Percentiles rank a stretch among this genome's conserved stretches.
These are phyloP conservation scores for Fusarium pseudoanthophilum DNA, from an alignment of 2,329 filamentous ascomycete genomes.

Conservation along the genomic window DNA sequence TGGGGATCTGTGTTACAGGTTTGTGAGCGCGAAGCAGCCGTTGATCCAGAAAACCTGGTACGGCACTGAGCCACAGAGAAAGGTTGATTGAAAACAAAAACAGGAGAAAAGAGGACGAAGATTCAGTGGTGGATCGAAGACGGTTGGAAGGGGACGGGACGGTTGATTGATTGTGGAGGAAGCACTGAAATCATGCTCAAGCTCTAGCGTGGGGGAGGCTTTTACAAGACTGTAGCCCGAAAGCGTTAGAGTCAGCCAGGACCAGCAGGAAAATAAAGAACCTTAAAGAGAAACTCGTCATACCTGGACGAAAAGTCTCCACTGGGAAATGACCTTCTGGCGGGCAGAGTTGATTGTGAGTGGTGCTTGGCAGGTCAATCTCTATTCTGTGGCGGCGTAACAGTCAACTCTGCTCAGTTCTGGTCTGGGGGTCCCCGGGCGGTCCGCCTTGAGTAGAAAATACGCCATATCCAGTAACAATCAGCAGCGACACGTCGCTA, in stretches of 20 bases:
- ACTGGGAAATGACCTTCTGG: slow-evolving; percentile 30
- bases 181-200: slow-evolving; percentile 20
- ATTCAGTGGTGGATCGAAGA: slow-evolving; percentile 1
- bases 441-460: background rate
- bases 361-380: slow-evolving; percentile 34
- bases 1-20: background rate
- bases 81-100: background rate
- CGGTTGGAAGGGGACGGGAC: slow-evolving; percentile 9
- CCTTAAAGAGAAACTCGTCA: slow-evolving; percentile 34
- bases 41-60: slow-evolving; percentile 1
- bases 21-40: slow-evolving; percentile 1
- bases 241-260: slow-evolving; percentile 20
- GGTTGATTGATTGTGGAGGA: slow-evolving; percentile 34
- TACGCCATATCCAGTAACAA: slow-evolving; percentile 28
- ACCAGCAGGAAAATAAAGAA: slow-evolving; percentile 28
- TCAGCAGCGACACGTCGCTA: slow-evolving; percentile 23
- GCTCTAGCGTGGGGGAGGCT: slow-evolving; percentile 14
- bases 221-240: slow-evolving; percentile 14
- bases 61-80: background rate
- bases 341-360: slow-evolving; percentile 23
- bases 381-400: slow-evolving; percentile 14
- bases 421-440: background rate
- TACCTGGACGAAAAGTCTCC: slow-evolving; percentile 19
- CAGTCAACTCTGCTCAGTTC: background rate
- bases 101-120: background rate